Base-by-base conservation (phyloP, 169 alveolate genomes). In the Perkinsus olseni region DNA sequence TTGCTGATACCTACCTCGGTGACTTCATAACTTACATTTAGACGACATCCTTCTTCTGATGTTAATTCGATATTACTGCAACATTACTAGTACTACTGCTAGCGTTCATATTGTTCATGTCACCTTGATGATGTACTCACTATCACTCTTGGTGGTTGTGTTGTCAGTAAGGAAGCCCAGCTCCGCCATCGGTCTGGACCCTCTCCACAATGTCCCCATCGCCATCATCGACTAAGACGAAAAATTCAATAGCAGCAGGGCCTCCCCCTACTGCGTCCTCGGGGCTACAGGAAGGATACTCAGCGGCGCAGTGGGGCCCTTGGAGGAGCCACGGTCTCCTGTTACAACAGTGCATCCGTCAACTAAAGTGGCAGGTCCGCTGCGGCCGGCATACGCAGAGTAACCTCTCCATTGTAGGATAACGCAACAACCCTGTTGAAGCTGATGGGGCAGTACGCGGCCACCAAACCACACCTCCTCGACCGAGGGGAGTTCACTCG, bases 241-340 rank as follows among this genome's bases (percentile, higher is more conserved):
- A 24, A 62, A 24, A 21, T 24, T 28, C 28, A 0, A 62, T 24
- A 62, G 37, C 31, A 62, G 37, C 28, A 62, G 28, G 28, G 37
- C 34, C 82, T 13, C 28, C 82, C 34, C 28, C 82, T 24, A 62
- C 92, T 10, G 6, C 92, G 74, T 0, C 50, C 6, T 91, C 92
- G 38, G 92, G 92, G 24, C 50, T 91, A 8, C 92, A 40, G 11
- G 92, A 39, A 36, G 92, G 92, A 4, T 91, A 91, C 92, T 28
- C 39, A 4, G 31, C 48, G 0, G 92, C 17, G 74, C 92, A 91
- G 20, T 91, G 92, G 92, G 92, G 92, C 3, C 39, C 38, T 38
- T 91, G 92, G 92, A 38, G 92, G 50, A 38, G 74, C 38, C 92
- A 91, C 38, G 39, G 74, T 10, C 74, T 91, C 8, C 48, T 91